A percentile compares a stretch with the other conserved stretches of the same genome.
Evolutionary conservation across 2,329 filamentous ascomycete species (phyloP).

Genomic region (Didymella exigua): DNA sequence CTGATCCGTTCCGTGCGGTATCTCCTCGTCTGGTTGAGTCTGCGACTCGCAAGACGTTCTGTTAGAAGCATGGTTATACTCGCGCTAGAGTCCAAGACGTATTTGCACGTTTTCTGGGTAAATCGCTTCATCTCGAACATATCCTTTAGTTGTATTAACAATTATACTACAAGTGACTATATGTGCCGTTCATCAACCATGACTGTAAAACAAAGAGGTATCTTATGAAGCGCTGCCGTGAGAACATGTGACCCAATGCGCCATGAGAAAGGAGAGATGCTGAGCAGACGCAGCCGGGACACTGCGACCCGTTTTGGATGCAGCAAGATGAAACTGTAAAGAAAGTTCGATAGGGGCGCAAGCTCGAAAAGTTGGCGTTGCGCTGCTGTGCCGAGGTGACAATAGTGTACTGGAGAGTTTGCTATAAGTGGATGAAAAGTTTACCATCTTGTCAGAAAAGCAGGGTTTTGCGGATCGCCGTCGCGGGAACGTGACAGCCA

Average conservation of each 20-base stretch:
- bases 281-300: slow-evolving; percentile 1
- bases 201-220: slow-evolving; percentile 29
- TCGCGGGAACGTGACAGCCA: slow-evolving; percentile 39
- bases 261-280: slow-evolving; percentile 3
- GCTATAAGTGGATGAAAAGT: slow-evolving; percentile 8
- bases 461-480: slow-evolving; percentile 19
- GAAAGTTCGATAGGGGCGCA: slow-evolving; percentile 8
- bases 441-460: slow-evolving; percentile 19
- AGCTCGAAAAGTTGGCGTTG: slow-evolving; percentile 10
- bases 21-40: not conserved
- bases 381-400: slow-evolving; percentile 16
- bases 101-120: too few relatives aligned
- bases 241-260: slow-evolving; percentile 18
- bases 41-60: slow-evolving; percentile 6
- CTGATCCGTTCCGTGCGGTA: slow-evolving; percentile 2
- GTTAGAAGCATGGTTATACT: not conserved
- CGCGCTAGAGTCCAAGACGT: too few relatives aligned
- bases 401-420: slow-evolving; percentile 2
- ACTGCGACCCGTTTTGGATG: not conserved
- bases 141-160: slow-evolving; percentile 4
- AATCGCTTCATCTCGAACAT: not conserved
- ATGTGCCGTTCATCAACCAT: slow-evolving; percentile 16
- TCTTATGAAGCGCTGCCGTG: slow-evolving; percentile 22
- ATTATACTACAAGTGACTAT: slow-evolving; percentile 14
- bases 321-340: slow-evolving; percentile 4